These are phyloP conservation scores for Apiospora rasikravindrae DNA, from an alignment of 2,329 filamentous ascomycete species.

Conservation along the genomic window DNA sequence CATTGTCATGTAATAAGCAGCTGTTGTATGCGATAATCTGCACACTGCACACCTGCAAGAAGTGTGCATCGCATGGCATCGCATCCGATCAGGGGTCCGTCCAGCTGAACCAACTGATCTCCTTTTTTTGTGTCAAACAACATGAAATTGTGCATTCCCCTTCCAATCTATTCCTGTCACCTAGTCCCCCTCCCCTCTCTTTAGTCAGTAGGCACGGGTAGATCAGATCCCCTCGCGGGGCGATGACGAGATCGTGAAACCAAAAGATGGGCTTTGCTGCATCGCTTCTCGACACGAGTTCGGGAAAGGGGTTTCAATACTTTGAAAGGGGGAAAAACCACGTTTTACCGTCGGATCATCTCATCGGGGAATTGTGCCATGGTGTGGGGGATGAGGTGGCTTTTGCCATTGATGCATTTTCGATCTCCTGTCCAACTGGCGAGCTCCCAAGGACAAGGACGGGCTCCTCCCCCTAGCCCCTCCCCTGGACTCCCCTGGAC, in stretches of 20 bases:
- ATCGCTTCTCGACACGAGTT: not conserved
- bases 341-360: conserved; percentile 12
- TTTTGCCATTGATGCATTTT: not conserved
- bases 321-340: not conserved
- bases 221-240: conserved; percentile 9
- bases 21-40: not conserved
- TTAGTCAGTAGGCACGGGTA: not conserved
- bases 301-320: conserved; percentile 13
- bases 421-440: not conserved
- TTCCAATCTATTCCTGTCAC: not conserved
- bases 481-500: too few relatives aligned
- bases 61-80: too few relatives aligned
- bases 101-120: not conserved
- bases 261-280: conserved; percentile 9
- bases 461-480: too few relatives aligned
- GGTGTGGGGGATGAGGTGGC: not conserved
- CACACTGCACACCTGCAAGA: not conserved
- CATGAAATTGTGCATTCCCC: not conserved
- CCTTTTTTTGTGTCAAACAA: not conserved
- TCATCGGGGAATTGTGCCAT: not conserved
- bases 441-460: not conserved
- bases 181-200: not conserved
- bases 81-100: not conserved
- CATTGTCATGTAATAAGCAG: not conserved
- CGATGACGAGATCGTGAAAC: conserved; percentile 14